phyloP scores from a whole-genome alignment of 176 grass and related monocot species.

The Sorghum bicolor region Sorghum_bicolor_NCBIv3 NC_012870.2:77590001-77590500 shows the following conservation, averaged over 20 bases:
- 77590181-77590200: conserved; percentile 58
- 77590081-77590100: conserved; percentile 60
- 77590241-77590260: conserved; percentile 65
- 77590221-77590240: conserved; percentile 57
- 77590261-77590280: conserved; percentile 57
- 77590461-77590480: conserved; percentile 55
- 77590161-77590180: conserved; percentile 57
- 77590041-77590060: conserved; percentile 61
- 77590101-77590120: conserved; percentile 59
- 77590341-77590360: conserved; percentile 55
- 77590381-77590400: conserved; percentile 47
- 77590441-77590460: conserved; percentile 45
- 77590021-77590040: conserved; percentile 57
- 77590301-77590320: conserved; percentile 61
- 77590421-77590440: conserved; percentile 51
- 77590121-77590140: conserved; percentile 71
- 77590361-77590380: conserved; percentile 47
- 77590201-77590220: conserved; percentile 52
- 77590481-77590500: conserved; percentile 56
- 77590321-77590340: conserved; percentile 58
- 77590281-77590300: conserved; percentile 51
- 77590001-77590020: conserved; percentile 63
- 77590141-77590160: conserved; percentile 62
- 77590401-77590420: conserved; percentile 37
- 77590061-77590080: conserved; percentile 71